Base-by-base conservation (phyloP, 2,329 filamentous ascomycete species). In the Biscogniauxia mediterranea region DNA sequence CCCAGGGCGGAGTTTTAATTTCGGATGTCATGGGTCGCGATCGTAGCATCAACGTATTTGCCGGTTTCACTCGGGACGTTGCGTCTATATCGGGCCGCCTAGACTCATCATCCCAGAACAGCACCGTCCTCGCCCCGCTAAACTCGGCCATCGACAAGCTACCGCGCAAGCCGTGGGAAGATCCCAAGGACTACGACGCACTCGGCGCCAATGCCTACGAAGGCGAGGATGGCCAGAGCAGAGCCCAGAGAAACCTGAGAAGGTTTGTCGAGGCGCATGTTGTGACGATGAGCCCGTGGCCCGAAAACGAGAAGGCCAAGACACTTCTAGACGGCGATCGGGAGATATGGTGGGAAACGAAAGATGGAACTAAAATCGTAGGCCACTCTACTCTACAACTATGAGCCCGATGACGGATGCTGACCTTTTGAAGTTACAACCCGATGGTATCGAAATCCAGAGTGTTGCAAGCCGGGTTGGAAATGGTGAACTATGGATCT, bases 401-500 rank as follows among this genome's bases (percentile, higher is more conserved):
- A 59, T 64, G 61, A 61, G 60, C 62, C 50, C 51, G 7, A 9
- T 19, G 17, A 9, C 26, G 58, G 25, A 58, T 60, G 17, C 68
- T 76, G 68, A 75, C 75, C 3, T 8, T 55, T 4, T 1, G 38
- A 63, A 90, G 86, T 84, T 95, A 26, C 89, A 93, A 80, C 95
- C 94, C 0, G 90, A 89, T 5, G 83, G 87, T 65, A 85, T 97
- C 52, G 87, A 93, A 74, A 90, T 98, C 15, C 85, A 88, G 51
- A 87, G 81, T 61, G 81, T 96, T 56, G 89, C 88, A 1, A 89
- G 89, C 67, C 84, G 86, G 62, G 93, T 96, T 19, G 84, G 86
- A 3, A 99, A 98, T 73, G 95, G 95, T 3, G 91, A 98, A 77
- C 83, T 98, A 68, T 96, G 92, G 92, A 83, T 93, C 46, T 72